Percentiles rank a stretch among this genome's conserved stretches.
These are phyloP conservation scores for Trichosporon sp. DNA, from an alignment of 1,284 basidiomycete genomes.

Conservation along the genomic window DNA sequence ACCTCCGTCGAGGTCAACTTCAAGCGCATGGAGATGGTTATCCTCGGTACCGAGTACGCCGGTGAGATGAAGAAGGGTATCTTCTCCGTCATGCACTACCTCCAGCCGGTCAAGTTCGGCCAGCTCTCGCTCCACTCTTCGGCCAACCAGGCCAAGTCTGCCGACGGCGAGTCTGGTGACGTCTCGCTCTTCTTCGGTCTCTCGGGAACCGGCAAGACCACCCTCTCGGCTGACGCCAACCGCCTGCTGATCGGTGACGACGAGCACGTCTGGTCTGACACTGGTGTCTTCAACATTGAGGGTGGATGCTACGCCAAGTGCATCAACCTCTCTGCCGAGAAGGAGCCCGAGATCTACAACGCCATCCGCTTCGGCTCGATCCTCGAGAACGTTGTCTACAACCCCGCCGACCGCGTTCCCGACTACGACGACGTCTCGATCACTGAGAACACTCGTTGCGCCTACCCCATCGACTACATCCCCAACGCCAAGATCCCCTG, in stretches of 20 bases:
- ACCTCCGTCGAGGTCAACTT: constrained; percentile 99
- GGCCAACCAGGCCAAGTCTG: constrained; percentile 60
- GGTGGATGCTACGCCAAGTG: constrained; percentile 99
- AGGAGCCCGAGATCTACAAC: constrained; percentile 93
- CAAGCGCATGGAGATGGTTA: constrained; percentile 99
- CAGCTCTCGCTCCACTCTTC: constrained; percentile 99
- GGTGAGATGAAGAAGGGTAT: constrained; percentile 99
- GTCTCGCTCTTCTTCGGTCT: constrained; percentile 99
- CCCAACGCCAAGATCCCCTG: constrained; percentile 93
- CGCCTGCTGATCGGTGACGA: constrained; percentile 92
- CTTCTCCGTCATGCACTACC: constrained; percentile 99
- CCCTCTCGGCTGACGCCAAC: constrained; percentile 85
- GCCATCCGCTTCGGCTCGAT: constrained; percentile 94
- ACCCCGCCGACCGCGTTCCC: constrained; percentile 73
- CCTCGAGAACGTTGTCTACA: constrained; percentile 98
- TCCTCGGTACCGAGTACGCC: constrained; percentile 98
- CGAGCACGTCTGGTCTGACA: constrained; percentile 97
- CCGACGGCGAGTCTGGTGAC: constrained; percentile 78
- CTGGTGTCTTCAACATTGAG: constrained; percentile 99
- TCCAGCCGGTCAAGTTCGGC: constrained; percentile 97
- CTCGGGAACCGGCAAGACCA: constrained; percentile 97
- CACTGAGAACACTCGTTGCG: constrained; percentile 98
- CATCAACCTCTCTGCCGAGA: constrained; percentile 92
- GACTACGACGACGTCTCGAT: constrained; percentile 96
- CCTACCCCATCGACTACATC: constrained; percentile 96